Evolutionary conservation across 2,329 filamentous ascomycete genomes (phyloP), one percentile per base, ranked within the genome.

Genomic region (Ramularia collo-cygni): DNA sequence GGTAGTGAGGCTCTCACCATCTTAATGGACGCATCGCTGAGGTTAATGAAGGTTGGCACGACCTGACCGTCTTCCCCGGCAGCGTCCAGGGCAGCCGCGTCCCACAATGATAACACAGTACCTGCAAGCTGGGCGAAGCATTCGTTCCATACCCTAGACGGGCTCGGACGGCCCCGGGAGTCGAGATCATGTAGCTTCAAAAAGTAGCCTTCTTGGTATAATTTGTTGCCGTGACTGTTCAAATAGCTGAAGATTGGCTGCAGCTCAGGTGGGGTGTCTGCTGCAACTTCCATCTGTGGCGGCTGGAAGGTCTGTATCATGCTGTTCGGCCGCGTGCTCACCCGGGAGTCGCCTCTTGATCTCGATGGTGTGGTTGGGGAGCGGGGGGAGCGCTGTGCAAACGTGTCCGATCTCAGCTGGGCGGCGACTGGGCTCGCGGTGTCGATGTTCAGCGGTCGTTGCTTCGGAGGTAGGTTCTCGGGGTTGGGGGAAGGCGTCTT

Each of bases 191-290:
- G 90, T 35, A 98, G 71, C 66, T 96, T 98, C 54, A 98, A 68
- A 53, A 98, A 96, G 60, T 96, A 98, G 27, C 92, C 92, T 67
- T 98, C 92, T 54, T 95, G 89, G 62, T 96, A 98, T 40, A 96
- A 71, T 67, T 96, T 96, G 65, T 95, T 95, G 42, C 80, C 83
- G 63, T 98, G 92, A 65, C 83, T 92, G 67, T 95, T 96, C 51
- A 98, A 75, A 59, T 87, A 92, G 45, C 79, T 85, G 65, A 96
- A 96, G 56, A 96, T 89, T 49, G 89, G 90, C 67, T 88, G 84
- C 47, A 98, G 74, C 71, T 98, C 92, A 27, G 92, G 88, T 47
- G 92, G 79, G 19, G 86, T 94, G 60, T 95, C 87, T 52, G 82
- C 75, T 58, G 77, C 79, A 49, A 92, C 74, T 57, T 94, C 85